Evolutionary conservation across 2,329 filamentous ascomycete genomes (phyloP).

Genomic region (Chaetomiaceae sp.): DNA sequence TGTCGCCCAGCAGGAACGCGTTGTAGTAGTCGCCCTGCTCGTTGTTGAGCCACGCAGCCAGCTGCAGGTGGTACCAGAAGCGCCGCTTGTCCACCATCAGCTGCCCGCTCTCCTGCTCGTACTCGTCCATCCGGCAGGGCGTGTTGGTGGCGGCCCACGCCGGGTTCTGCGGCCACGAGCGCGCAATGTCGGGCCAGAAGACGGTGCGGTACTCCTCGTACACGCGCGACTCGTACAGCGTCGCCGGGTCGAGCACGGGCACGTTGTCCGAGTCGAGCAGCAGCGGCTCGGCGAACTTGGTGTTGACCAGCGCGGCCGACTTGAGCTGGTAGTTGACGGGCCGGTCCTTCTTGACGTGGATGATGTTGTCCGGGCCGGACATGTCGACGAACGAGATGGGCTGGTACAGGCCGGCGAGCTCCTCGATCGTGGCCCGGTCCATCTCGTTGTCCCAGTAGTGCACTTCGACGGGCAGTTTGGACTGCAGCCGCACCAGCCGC

Average conservation of each 20-base stretch:
- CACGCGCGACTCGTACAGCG: slow-evolving; percentile 5
- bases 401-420: background rate
- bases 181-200: slow-evolving; percentile 14
- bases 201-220: slow-evolving; percentile 10
- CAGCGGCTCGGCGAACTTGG: slow-evolving; percentile 6
- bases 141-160: slow-evolving; percentile 11
- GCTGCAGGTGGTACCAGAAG: slow-evolving; percentile 13
- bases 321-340: slow-evolving; percentile 8
- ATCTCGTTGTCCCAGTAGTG: slow-evolving; percentile 11
- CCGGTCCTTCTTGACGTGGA: background rate
- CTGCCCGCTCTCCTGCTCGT: slow-evolving; percentile 13
- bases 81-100: slow-evolving; percentile 9
- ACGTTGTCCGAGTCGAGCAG: slow-evolving; percentile 13
- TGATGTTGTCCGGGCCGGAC: background rate
- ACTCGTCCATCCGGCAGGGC: slow-evolving; percentile 10
- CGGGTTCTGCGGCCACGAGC: slow-evolving; percentile 8
- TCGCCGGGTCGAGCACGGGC: slow-evolving; percentile 5
- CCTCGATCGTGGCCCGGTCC: background rate
- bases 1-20: slow-evolving; percentile 11
- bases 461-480: background rate
- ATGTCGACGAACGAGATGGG: slow-evolving; percentile 3
- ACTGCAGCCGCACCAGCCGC: background rate
- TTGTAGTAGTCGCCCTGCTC: slow-evolving; percentile 4
- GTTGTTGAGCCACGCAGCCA: slow-evolving; percentile 7
- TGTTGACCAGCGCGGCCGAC: slow-evolving; percentile 3